phyloP scores from a whole-genome alignment of 2,329 filamentous ascomycete species.

The Ascosphaera pollenicola region DNA sequence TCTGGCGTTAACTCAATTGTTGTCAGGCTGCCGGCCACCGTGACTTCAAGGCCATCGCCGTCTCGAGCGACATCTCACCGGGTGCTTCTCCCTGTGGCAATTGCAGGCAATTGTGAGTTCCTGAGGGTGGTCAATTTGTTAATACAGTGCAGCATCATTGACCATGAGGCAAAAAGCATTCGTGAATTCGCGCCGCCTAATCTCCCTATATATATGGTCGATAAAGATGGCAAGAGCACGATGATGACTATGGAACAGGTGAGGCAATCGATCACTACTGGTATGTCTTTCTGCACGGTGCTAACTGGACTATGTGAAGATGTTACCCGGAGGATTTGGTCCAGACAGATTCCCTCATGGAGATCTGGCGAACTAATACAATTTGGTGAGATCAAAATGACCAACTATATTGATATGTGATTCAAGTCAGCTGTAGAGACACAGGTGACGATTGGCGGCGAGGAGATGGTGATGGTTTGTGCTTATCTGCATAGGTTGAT shows the following conservation, averaged over 20 bases:
- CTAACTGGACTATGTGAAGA: not conserved
- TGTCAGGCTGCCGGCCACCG: slow-evolving; percentile 23
- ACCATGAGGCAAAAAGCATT: slow-evolving; percentile 24
- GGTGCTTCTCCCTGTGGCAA: slow-evolving; percentile 67
- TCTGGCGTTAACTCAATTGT: not conserved
- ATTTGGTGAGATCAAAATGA: too few relatives aligned
- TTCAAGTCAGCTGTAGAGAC: too few relatives aligned
- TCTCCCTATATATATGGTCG: slow-evolving; percentile 80
- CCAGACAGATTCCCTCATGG: not conserved
- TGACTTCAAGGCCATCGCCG: slow-evolving; percentile 57
- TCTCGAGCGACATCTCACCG: slow-evolving; percentile 55
- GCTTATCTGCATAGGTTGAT: too few relatives aligned
- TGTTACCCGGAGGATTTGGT: not conserved
- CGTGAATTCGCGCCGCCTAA: slow-evolving; percentile 50
- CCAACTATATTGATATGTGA: too few relatives aligned
- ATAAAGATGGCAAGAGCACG: slow-evolving; percentile 45
- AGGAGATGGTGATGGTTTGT: too few relatives aligned
- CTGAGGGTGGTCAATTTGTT: not conserved
- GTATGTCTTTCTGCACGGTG: too few relatives aligned
- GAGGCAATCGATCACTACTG: not conserved
- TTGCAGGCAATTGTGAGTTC: slow-evolving; percentile 65
- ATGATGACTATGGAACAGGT: slow-evolving; percentile 19
- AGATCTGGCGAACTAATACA: too few relatives aligned
- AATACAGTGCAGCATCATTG: not conserved
- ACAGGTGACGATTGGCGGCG: too few relatives aligned